These are phyloP conservation scores for Populus alba DNA, from an alignment of 345 rosid genomes.

Conservation along the genomic window DNA sequence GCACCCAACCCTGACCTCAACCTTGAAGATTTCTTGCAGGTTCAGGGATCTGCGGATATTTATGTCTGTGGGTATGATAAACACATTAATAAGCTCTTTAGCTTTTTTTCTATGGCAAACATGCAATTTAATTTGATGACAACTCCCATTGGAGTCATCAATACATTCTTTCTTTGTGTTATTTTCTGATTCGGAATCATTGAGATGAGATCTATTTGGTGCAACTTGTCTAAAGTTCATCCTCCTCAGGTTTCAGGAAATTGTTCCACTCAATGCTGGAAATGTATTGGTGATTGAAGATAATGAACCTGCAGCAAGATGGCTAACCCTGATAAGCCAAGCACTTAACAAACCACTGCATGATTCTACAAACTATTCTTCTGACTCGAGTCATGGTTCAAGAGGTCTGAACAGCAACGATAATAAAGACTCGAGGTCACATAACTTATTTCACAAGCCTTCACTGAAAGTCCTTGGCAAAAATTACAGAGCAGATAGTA, in stretches of 20 bases:
- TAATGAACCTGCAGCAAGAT: constrained; percentile 93
- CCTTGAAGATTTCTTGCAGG: constrained; percentile 82
- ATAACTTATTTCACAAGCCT: constrained; percentile 69
- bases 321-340: constrained; percentile 81
- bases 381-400: constrained; percentile 34
- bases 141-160: not conserved
- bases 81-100: not conserved
- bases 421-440: constrained; percentile 46
- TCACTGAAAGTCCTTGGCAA: constrained; percentile 71
- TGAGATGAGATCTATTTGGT: not conserved
- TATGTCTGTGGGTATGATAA: constrained; percentile 87
- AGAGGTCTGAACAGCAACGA: constrained; percentile 18
- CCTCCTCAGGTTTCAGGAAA: constrained; percentile 80
- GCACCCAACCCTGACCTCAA: constrained; percentile 66
- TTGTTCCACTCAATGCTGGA: constrained; percentile 94
- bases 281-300: constrained; percentile 86
- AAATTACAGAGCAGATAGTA: constrained; percentile 56
- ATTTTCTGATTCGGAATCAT: not conserved
- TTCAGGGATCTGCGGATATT: constrained; percentile 76
- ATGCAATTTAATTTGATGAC: not conserved
- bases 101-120: not conserved
- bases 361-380: constrained; percentile 30
- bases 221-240: not conserved
- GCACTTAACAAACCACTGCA: constrained; percentile 62
- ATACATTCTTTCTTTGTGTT: not conserved